Evolutionary conservation across 805 yeast genomes (phyloP), one percentile per base, ranked within the genome.

Genomic region (Monosporozyma unispora): DNA sequence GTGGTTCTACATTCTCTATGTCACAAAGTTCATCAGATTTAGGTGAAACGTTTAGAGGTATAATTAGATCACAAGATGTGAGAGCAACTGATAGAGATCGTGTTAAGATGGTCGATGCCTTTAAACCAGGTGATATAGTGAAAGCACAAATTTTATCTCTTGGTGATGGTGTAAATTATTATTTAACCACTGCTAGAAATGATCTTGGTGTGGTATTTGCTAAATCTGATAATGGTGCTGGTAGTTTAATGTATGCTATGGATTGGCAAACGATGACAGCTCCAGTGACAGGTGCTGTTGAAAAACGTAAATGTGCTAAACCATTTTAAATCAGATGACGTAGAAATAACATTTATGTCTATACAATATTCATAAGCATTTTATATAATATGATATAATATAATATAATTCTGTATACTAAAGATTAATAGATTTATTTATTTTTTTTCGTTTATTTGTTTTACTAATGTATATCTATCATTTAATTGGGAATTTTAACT

Each of bases 231-330:
- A 78, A 76, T 53, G 83, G 82, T 16, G 80, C 81, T 3, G 96
- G 96, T 2, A 81, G 79, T 35, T 68, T 81, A 49, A 80, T 93
- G 87, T 84, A 82, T 57, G 95, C 99, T 2, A 68, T 88, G 41
- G 98, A 93, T 67, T 93, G 98, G 97, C 90, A 88, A 68, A 85
- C 88, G 11, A 93, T 95, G 98, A 75, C 84, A 29, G 80, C 86
- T 53, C 82, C 88, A 2, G 70, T 67, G 23, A 80, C 90, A 2
- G 96, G 96, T 1, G 77, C 75, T 9, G 67, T 79, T 11, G 97
- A 89, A 59, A 72, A 73, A 57, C 76, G 99, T 51, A 93, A 93
- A 66, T 87, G 96, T 69, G 99, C 99, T 2, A 89, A 87, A 63
- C 96, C 96, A 11, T 85, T 80, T 57, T 73, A 56, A 60, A 28